Conservation (phyloP, 192 early-diverging fungal genomes). For the Coemansia sp. region DNA sequence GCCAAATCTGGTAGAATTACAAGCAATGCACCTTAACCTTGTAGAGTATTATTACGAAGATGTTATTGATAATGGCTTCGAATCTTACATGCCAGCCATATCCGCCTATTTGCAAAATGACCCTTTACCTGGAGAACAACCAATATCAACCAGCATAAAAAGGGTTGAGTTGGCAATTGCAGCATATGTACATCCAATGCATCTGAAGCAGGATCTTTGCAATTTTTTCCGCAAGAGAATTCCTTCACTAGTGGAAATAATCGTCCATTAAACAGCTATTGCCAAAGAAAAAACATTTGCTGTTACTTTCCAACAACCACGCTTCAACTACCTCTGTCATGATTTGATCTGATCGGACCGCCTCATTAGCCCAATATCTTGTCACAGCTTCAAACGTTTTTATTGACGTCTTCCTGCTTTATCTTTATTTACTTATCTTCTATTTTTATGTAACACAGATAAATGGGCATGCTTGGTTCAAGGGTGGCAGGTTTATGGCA, state of each 20-base stretch:
- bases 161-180: not conserved
- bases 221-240: not conserved
- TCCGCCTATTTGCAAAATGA: not conserved
- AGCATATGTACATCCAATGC: not conserved
- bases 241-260: not conserved
- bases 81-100: not conserved
- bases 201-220: not conserved
- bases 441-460: not conserved
- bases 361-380: no score
- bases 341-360: no score
- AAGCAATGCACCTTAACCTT: not conserved
- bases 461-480: slow-evolving; percentile 4
- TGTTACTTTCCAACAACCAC: no score
- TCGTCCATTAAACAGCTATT: not conserved
- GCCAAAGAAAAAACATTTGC: no score
- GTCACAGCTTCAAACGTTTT: no score
- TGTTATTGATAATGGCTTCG: not conserved
- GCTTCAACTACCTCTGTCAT: no score
- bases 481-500: not conserved
- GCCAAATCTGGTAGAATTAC: not conserved
- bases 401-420: not conserved
- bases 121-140: not conserved
- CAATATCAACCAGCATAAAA: not conserved
- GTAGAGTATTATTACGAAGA: not conserved
- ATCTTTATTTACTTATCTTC: not conserved